Percentiles rank a stretch among this genome's conserved stretches.
phyloP scores from a whole-genome alignment of 192 early-diverging fungal species.

The Entrophospora sp. region DNA sequence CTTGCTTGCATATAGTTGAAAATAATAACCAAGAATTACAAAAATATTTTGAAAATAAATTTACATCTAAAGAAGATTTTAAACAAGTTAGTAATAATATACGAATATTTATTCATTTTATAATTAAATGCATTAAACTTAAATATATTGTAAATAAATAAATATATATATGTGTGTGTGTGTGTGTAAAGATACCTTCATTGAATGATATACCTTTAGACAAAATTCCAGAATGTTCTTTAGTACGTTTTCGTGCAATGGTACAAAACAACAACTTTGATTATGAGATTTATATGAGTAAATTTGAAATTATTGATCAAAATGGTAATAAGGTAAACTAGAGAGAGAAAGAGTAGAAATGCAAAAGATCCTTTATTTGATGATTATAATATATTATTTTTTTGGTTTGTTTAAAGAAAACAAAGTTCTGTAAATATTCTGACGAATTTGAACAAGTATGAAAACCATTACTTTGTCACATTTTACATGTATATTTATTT shows the following conservation, averaged over 20 bases:
- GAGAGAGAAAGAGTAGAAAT: background rate
- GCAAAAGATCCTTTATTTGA: background rate
- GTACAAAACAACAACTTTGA: constrained; percentile 71
- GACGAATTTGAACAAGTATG: constrained; percentile 1
- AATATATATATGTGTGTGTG: no score
- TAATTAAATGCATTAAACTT: no score
- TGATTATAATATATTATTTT: background rate
- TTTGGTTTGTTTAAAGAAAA: background rate
- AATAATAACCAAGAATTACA: no score
- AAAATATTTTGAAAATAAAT: no score
- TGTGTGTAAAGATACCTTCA: constrained; percentile 40
- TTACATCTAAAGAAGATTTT: no score
- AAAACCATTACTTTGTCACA: background rate
- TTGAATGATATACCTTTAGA: constrained; percentile 29
- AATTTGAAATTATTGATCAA: constrained; percentile 23
- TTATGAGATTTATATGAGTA: constrained; percentile 49
- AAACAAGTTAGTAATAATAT: no score
- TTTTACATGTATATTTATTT: background rate
- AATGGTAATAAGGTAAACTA: constrained; percentile 28
- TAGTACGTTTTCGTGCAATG: constrained; percentile 75
- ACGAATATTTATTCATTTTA: no score
- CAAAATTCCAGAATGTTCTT: constrained; percentile 27
- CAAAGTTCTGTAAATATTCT: constrained; percentile 1
- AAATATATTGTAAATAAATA: no score
- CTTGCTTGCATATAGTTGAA: no score